Conservation (phyloP, 768 basidiomycete genomes). For the Lactarius deliciosus region DNA sequence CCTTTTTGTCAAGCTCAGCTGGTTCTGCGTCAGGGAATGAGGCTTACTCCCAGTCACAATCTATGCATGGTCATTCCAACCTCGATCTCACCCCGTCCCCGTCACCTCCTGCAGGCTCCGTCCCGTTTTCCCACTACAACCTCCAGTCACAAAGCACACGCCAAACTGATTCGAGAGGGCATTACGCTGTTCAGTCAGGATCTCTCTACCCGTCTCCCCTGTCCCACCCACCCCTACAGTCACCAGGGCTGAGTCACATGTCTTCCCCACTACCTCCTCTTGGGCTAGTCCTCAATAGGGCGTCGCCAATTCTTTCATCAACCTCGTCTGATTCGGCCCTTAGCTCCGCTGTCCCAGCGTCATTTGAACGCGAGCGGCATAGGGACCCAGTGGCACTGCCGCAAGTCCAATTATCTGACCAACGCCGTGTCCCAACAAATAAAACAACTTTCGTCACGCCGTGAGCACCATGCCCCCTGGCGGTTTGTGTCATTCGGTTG, state of each 20-base stretch:
- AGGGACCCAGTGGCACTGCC: slow-evolving; percentile 23
- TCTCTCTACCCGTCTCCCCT: slow-evolving; percentile 49
- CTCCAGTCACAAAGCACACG: slow-evolving; percentile 37
- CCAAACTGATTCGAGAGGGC: slow-evolving; percentile 33
- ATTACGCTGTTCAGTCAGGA: slow-evolving; percentile 24
- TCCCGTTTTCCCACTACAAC: slow-evolving; percentile 61
- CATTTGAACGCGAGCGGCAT: slow-evolving; percentile 29
- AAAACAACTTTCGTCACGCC: slow-evolving; percentile 30
- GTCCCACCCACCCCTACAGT: slow-evolving; percentile 42
- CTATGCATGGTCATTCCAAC: slow-evolving; percentile 43
- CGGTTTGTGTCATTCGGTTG: background rate
- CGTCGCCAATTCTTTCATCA: slow-evolving; percentile 28
- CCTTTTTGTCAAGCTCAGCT: slow-evolving; percentile 46
- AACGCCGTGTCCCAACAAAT: slow-evolving; percentile 22
- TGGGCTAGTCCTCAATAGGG: slow-evolving; percentile 23
- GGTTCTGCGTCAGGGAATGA: slow-evolving; percentile 61
- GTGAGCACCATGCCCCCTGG: slow-evolving; percentile 12
- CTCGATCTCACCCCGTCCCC: slow-evolving; percentile 57
- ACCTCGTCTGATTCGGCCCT: slow-evolving; percentile 27
- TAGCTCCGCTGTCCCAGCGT: slow-evolving; percentile 27
- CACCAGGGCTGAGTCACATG: slow-evolving; percentile 18
- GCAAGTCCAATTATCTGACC: slow-evolving; percentile 19
- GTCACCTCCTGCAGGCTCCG: slow-evolving; percentile 54
- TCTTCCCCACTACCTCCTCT: slow-evolving; percentile 24
- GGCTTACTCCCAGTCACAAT: slow-evolving; percentile 36